A percentile compares a stretch with the other conserved stretches of the same genome.
phyloP scores from a whole-genome alignment of 139 green algal genomes.

The Pycnococcus provasolii region DNA sequence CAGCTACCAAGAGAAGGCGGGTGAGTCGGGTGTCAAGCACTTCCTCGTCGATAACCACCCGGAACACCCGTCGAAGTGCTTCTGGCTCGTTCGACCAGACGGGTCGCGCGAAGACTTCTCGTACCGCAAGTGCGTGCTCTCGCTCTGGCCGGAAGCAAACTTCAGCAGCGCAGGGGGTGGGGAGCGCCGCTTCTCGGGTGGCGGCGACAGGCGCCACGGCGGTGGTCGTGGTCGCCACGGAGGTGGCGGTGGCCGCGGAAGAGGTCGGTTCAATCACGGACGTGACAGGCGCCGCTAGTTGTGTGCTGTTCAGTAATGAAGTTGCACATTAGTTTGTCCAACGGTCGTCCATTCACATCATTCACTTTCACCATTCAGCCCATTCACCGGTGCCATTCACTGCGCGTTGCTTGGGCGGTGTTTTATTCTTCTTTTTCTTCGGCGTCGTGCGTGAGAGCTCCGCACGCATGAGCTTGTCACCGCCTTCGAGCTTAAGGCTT shows the following conservation, averaged over 20 bases:
- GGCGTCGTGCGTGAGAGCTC: too few relatives aligned
- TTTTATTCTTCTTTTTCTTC: too few relatives aligned
- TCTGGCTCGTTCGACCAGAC: conserved; percentile 28
- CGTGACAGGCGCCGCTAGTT: neutral
- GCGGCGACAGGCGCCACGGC: neutral
- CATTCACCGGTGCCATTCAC: too few relatives aligned
- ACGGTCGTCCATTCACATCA: too few relatives aligned
- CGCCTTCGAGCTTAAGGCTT: too few relatives aligned
- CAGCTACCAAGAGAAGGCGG: conserved; percentile 3
- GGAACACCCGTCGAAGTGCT: conserved; percentile 28
- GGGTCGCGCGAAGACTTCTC: conserved; percentile 36
- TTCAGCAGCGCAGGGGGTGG: neutral
- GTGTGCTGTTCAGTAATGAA: too few relatives aligned
- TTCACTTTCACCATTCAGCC: too few relatives aligned
- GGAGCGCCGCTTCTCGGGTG: neutral
- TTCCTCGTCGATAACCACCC: conserved; percentile 24
- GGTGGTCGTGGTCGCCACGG: neutral
- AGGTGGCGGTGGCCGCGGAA: conserved; percentile 1
- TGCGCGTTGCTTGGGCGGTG: too few relatives aligned
- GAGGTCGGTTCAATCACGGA: conserved; percentile 9
- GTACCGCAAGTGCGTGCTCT: conserved; percentile 36
- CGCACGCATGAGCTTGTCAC: too few relatives aligned
- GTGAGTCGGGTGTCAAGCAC: conserved; percentile 4
- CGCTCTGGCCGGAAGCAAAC: conserved; percentile 17
- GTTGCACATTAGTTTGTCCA: too few relatives aligned